phyloP scores from a whole-genome alignment of 2,329 filamentous ascomycete species.

The Fusarium devonianum region DNA sequence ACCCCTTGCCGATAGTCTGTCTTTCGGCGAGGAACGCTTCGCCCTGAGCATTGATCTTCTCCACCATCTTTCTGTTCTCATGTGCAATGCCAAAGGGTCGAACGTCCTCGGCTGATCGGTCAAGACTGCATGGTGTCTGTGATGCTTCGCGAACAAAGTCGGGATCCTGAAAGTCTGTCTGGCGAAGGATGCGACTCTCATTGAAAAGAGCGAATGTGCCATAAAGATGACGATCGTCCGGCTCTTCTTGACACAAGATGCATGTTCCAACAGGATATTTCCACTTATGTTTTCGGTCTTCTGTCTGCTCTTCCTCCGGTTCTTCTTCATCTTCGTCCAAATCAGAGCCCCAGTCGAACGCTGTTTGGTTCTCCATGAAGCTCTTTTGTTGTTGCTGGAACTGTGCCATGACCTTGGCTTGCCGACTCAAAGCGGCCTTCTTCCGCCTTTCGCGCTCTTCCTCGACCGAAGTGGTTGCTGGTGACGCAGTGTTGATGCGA shows the following conservation, averaged over 20 bases:
- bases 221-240: constrained; percentile 85
- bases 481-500: constrained; percentile 81
- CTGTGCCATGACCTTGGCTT: constrained; percentile 95
- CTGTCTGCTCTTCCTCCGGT: constrained; percentile 65
- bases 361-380: constrained; percentile 88
- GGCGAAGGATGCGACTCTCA: constrained; percentile 83
- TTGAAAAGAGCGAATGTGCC: constrained; percentile 92
- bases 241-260: constrained; percentile 96
- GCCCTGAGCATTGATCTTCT: constrained; percentile 77
- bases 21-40: constrained; percentile 75
- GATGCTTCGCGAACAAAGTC: constrained; percentile 86
- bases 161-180: constrained; percentile 82
- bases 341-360: constrained; percentile 83
- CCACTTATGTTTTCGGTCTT: constrained; percentile 72
- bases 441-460: constrained; percentile 86
- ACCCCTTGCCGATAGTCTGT: constrained; percentile 88
- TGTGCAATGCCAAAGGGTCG: constrained; percentile 91
- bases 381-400: constrained; percentile 97
- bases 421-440: constrained; percentile 85
- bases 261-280: constrained; percentile 93
- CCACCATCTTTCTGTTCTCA: constrained; percentile 80
- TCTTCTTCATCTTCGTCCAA: constrained; percentile 80
- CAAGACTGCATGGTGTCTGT: constrained; percentile 80
- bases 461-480: constrained; percentile 72
- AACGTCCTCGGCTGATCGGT: constrained; percentile 81